Conservation (phyloP, 257 asterid genomes). For the Lithospermum erythrorhizon region DNA sequence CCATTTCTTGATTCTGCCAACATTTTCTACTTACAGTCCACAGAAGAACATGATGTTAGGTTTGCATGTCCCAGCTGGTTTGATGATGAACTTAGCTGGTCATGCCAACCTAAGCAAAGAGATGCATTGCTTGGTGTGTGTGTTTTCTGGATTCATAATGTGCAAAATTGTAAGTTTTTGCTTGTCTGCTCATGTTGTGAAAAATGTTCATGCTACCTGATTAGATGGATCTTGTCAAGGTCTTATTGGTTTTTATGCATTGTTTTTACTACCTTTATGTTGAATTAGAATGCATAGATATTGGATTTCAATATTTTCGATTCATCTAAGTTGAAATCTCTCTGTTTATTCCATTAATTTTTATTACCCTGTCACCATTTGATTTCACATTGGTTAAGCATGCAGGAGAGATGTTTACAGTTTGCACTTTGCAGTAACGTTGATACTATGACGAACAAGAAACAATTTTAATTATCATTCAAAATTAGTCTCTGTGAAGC, state of each 20-base stretch:
- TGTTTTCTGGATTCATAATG: conserved; percentile 59
- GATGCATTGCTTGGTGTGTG: conserved; percentile 48
- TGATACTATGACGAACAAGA: not conserved
- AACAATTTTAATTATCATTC: too few relatives aligned
- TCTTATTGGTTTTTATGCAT: not conserved
- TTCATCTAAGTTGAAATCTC: not conserved
- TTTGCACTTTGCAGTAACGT: too few relatives aligned
- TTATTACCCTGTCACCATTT: not conserved
- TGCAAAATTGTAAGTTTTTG: conserved; percentile 66
- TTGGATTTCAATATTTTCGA: too few relatives aligned
- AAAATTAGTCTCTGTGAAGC: too few relatives aligned
- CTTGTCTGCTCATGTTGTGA: not conserved
- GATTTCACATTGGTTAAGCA: not conserved
- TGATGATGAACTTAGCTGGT: conserved; percentile 26
- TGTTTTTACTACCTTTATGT: not conserved
- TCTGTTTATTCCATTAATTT: too few relatives aligned
- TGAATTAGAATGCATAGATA: not conserved
- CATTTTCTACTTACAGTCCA: not conserved
- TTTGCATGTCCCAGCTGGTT: conserved; percentile 18
- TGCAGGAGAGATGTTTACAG: not conserved
- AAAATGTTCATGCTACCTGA: conserved; percentile 8
- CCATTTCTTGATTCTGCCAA: too few relatives aligned
- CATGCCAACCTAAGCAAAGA: conserved; percentile 43
- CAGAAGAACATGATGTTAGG: conserved; percentile 22
- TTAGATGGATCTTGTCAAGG: not conserved